These are phyloP conservation scores for Petunia secreta DNA, from an alignment of 257 asterid species.

Conservation along the genomic window DNA sequence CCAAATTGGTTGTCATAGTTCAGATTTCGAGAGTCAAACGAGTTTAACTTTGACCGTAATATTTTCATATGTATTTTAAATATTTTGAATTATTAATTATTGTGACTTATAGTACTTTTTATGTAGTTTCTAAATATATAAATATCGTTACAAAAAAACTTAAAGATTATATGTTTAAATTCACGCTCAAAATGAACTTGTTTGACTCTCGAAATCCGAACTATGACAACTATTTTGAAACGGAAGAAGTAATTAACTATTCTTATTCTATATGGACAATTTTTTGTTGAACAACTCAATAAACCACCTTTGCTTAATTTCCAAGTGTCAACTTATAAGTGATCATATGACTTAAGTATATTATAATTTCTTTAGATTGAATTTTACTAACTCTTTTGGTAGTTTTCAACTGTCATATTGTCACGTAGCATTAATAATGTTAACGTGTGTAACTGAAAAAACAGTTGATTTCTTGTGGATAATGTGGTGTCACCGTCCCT, in stretches of 20 bases:
- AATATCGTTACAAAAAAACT: too few species aligned
- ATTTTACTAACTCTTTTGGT: background rate
- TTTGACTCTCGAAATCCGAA: too few species aligned
- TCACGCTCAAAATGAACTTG: too few species aligned
- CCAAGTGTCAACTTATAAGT: slow-evolving; percentile 22
- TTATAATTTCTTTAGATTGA: background rate
- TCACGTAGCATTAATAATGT: slow-evolving; percentile 12
- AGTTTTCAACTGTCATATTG: slow-evolving; percentile 16
- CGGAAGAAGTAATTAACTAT: background rate
- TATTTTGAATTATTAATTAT: too few species aligned
- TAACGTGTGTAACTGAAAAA: slow-evolving; percentile 25
- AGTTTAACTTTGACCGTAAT: too few species aligned
- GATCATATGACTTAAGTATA: background rate
- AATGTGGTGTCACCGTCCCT: background rate
- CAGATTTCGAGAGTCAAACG: too few species aligned
- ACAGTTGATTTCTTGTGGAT: slow-evolving; percentile 21
- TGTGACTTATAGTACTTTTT: too few species aligned
- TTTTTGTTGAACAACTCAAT: slow-evolving; percentile 3
- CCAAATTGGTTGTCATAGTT: too few species aligned
- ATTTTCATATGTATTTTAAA: too few species aligned
- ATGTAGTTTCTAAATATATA: too few species aligned
- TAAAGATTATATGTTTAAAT: too few species aligned
- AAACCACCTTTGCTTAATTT: slow-evolving; percentile 16
- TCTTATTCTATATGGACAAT: too few species aligned
- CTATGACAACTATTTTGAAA: background rate